Conservation (phyloP, 352 stramenopile species). For the Sclerospora graminicola region DNA sequence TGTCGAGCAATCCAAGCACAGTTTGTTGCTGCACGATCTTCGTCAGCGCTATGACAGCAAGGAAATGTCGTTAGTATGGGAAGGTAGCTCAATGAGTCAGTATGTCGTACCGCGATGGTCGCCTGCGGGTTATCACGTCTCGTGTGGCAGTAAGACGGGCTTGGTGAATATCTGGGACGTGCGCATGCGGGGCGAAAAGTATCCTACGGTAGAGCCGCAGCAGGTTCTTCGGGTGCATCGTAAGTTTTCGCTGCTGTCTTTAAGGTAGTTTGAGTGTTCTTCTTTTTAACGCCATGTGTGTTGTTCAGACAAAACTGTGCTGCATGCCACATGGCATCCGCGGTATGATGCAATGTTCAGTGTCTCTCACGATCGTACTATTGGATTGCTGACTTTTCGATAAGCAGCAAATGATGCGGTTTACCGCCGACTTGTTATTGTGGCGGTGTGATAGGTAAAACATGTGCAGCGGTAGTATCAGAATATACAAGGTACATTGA, state of each 20-base stretch:
- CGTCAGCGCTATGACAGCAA: conserved; percentile 36
- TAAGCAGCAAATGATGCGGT: too few relatives aligned
- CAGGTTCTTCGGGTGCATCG: conserved; percentile 64
- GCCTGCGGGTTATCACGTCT: conserved; percentile 52
- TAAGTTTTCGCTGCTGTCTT: conserved; percentile 20
- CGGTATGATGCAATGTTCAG: conserved; percentile 80
- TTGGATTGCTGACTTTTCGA: conserved; percentile 70
- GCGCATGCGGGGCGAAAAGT: conserved; percentile 47
- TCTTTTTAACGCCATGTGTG: conserved; percentile 6
- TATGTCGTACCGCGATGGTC: conserved; percentile 82
- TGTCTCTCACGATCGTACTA: conserved; percentile 70
- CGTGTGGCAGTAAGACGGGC: conserved; percentile 53
- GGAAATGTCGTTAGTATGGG: conserved; percentile 59
- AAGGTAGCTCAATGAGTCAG: conserved; percentile 65
- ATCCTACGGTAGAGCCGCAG: conserved; percentile 48
- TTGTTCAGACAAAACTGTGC: conserved; percentile 61
- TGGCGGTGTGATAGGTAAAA: too few relatives aligned
- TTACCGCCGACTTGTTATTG: too few relatives aligned
- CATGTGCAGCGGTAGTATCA: too few relatives aligned
- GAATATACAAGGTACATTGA: too few relatives aligned
- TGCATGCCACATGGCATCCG: conserved; percentile 80
- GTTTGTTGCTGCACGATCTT: conserved; percentile 64
- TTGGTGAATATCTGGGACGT: conserved; percentile 74
- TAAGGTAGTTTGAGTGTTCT: too few relatives aligned
- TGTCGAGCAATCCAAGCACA: conserved; percentile 54